Base-by-base conservation (phyloP, 2,329 filamentous ascomycete species). In the Davidsoniella australis region DNA sequence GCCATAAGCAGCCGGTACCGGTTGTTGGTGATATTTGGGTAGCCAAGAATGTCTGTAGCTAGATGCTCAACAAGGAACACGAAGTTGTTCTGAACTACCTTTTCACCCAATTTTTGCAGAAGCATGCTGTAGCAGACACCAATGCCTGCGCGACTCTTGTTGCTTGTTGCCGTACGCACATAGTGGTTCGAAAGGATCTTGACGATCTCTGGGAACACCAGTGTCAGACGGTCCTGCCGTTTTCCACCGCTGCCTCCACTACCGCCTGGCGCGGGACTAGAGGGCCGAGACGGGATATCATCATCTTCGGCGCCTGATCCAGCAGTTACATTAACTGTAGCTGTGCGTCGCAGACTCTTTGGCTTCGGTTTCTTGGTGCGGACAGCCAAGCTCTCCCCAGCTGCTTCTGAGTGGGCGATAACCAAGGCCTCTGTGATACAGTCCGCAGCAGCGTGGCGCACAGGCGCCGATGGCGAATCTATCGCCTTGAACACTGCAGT, bases 91-190 rank as follows among this genome's bases (percentile, higher is more conserved):
- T 95, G 87, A 5, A 96, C 75, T n/a, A 82, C 73, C 55, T 78
- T 82, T 60, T 91, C 83, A 4, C 86, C 87, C 8, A 98, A 66
- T 12, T 79, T 78, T 55, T 77, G 79, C 45, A 96, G 69, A 7
- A 94, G 73, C 57, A 82, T 82, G 54, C 83, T 80, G 61, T 95
- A 96, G 65, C 87, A 94, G 8, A 93, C 72, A 5, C 85, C 84
- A 48, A 98, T 78, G 6, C 84, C 87, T 37, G 87, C 84, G 55
- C 91, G 78, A 18, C 81, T 75, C 58, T 76, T 81, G 62, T 91
- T 94, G 1, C 82, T 82, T 0, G 86, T 91, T 2, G 82, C 79
- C 49, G 77, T 70, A 57, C 80, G 80, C 53, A 82, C 76, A 59
- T 94, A 98, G 29, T 94, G 86, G 5, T 68, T 70, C 0, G 87